A percentile compares a stretch with the other conserved stretches of the same genome.
Evolutionary conservation across 805 yeast species (phyloP).

Genomic region (Metschnikowia reukaufii): DNA sequence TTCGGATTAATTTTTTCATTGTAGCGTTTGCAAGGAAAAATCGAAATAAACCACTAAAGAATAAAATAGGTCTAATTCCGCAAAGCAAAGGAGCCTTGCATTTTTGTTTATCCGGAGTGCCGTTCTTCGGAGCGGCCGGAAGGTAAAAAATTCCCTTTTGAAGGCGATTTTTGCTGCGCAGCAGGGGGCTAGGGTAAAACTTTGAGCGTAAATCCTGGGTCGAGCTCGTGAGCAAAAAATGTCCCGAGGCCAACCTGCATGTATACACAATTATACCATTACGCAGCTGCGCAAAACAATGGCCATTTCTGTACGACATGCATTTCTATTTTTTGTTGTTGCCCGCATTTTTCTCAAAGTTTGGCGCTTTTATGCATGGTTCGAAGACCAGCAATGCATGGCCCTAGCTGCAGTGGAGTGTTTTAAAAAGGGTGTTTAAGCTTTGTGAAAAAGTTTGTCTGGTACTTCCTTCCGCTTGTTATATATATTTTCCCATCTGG

Average conservation of each 20-base stretch:
- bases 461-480: background rate
- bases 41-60: background rate
- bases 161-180: background rate
- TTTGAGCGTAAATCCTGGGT: background rate
- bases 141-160: background rate
- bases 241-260: slow-evolving; percentile 2
- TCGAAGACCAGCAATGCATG: slow-evolving; percentile 11
- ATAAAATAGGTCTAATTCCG: background rate
- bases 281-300: background rate
- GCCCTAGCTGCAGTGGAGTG: slow-evolving; percentile 8
- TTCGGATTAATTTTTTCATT: background rate
- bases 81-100: background rate
- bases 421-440: background rate
- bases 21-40: background rate
- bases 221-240: background rate
- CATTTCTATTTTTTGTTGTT: slow-evolving; percentile 1
- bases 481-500: background rate
- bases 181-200: background rate
- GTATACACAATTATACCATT: background rate
- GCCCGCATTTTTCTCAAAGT: slow-evolving; percentile 5
- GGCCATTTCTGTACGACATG: slow-evolving; percentile 11
- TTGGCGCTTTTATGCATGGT: slow-evolving; percentile 13
- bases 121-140: background rate
- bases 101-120: background rate
- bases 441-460: slow-evolving; percentile 1